Conservation (phyloP, 768 basidiomycete species). For the Pleurotus sapidus region DNA sequence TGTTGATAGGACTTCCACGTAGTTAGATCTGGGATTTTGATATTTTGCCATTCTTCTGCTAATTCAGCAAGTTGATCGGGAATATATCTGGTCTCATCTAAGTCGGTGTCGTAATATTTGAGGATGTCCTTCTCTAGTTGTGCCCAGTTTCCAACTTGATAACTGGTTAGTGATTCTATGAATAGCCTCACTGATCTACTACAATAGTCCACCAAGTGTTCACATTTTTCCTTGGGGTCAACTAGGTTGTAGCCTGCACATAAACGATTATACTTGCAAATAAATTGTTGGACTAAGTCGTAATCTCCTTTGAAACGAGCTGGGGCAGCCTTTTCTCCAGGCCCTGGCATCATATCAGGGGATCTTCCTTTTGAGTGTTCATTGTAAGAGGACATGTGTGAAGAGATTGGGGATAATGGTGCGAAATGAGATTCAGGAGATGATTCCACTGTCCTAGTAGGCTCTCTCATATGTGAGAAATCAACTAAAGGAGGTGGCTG, state of each 20-base stretch:
- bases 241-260: not conserved
- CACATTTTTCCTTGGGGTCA: not conserved
- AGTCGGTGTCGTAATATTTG: not conserved
- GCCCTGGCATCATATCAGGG: not conserved
- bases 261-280: not conserved
- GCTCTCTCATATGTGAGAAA: too few relatives aligned
- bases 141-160: not conserved
- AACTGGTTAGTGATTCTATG: not conserved
- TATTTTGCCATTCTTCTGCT: not conserved
- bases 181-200: not conserved
- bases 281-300: not conserved
- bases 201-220: not conserved
- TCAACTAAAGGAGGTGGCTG: too few relatives aligned
- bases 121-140: not conserved
- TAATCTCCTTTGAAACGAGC: not conserved
- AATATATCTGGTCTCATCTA: not conserved
- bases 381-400: too few relatives aligned
- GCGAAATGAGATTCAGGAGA: too few relatives aligned
- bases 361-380: not conserved
- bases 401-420: too few relatives aligned
- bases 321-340: not conserved
- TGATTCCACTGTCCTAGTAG: too few relatives aligned
- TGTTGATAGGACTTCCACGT: constrained; percentile 7
- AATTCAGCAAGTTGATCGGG: not conserved
- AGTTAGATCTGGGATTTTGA: not conserved